Conservation (phyloP, 148 eudicot species). For the Silene latifolia region DNA sequence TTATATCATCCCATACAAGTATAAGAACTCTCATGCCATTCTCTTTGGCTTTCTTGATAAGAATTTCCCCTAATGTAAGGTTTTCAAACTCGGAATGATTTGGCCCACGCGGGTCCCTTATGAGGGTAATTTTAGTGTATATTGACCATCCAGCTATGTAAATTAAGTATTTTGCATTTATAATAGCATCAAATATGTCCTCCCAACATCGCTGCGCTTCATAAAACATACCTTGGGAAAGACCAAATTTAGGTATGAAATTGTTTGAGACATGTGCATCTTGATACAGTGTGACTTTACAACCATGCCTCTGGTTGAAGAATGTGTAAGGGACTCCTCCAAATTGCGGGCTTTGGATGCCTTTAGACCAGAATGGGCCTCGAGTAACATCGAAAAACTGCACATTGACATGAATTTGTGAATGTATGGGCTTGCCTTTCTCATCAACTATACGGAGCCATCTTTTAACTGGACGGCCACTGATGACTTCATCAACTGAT, state of each 20-base stretch:
- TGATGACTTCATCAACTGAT: slow-evolving; percentile 48
- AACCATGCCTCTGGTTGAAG: slow-evolving; percentile 60
- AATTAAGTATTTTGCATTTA: slow-evolving; percentile 50
- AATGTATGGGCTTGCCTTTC: slow-evolving; percentile 38
- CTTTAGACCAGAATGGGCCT: slow-evolving; percentile 62
- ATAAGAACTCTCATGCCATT: slow-evolving; percentile 56
- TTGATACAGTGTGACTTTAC: slow-evolving; percentile 54
- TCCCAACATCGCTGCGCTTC: slow-evolving; percentile 64
- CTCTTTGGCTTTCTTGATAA: slow-evolving; percentile 50
- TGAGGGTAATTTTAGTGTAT: slow-evolving; percentile 44
- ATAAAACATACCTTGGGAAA: slow-evolving; percentile 28
- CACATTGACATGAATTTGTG: slow-evolving; percentile 57
- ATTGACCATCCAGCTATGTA: slow-evolving; percentile 88
- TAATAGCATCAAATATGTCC: slow-evolving; percentile 64
- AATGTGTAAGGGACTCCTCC: slow-evolving; percentile 57
- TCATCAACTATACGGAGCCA: slow-evolving; percentile 56
- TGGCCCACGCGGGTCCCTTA: slow-evolving; percentile 56
- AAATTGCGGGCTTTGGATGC: slow-evolving; percentile 42
- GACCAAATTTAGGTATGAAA: slow-evolving; percentile 24
- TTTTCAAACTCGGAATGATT: slow-evolving; percentile 28
- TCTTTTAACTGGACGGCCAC: slow-evolving; percentile 41
- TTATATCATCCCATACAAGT: slow-evolving; percentile 81
- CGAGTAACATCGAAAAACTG: slow-evolving; percentile 41
- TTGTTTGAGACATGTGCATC: slow-evolving; percentile 62
- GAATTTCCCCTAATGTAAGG: slow-evolving; percentile 57